phyloP scores from a whole-genome alignment of 805 yeast genomes.

The Metschnikowia baotianmanensis region DNA sequence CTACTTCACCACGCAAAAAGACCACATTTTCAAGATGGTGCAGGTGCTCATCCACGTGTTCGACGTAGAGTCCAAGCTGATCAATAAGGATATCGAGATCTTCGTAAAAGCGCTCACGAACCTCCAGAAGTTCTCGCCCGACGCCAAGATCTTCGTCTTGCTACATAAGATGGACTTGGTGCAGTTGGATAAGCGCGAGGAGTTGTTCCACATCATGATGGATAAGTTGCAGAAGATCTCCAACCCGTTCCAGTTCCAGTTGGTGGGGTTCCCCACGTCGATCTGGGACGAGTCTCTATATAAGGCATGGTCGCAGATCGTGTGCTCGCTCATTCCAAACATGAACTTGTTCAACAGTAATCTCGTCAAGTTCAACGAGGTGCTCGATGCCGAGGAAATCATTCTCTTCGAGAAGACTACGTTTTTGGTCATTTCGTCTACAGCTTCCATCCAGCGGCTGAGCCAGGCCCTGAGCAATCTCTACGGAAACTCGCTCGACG shows the following conservation, averaged over 20 bases:
- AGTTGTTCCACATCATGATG: constrained; percentile 82
- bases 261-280: constrained; percentile 89
- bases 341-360: constrained; percentile 77
- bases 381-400: constrained; percentile 83
- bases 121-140: constrained; percentile 79
- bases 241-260: constrained; percentile 57
- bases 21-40: constrained; percentile 91
- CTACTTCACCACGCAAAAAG: constrained; percentile 82
- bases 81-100: constrained; percentile 89
- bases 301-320: constrained; percentile 96
- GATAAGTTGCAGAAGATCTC: constrained; percentile 74
- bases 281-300: constrained; percentile 97
- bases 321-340: constrained; percentile 91
- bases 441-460: constrained; percentile 41
- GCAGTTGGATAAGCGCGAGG: constrained; percentile 79
- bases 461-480: constrained; percentile 12
- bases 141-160: constrained; percentile 86
- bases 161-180: constrained; percentile 96
- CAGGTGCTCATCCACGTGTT: constrained; percentile 95
- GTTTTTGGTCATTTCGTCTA: constrained; percentile 72
- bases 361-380: constrained; percentile 65
- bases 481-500: constrained; percentile 12
- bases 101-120: constrained; percentile 81
- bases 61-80: constrained; percentile 91
- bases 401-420: constrained; percentile 92